A percentile compares a stretch with the other conserved stretches of the same genome.
Conservation (phyloP, 2,329 filamentous ascomycete genomes). For the Aspergillus neotritici region DNA sequence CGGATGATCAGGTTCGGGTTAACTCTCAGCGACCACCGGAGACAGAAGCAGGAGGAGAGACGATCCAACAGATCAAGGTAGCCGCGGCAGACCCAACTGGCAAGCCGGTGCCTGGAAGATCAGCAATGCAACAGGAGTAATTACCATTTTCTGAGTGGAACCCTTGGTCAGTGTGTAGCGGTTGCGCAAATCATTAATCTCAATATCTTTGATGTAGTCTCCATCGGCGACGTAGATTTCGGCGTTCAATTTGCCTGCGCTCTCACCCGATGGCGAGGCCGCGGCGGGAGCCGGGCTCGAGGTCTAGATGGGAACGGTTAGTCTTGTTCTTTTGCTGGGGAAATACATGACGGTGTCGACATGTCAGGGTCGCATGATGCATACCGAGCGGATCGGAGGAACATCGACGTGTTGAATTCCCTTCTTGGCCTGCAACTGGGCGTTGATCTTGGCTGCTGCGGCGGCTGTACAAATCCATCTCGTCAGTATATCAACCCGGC, state of each 20-base stretch:
- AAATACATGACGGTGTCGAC: background rate
- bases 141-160: conserved; percentile 99
- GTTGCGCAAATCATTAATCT: conserved; percentile 96
- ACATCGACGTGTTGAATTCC: conserved; percentile 87
- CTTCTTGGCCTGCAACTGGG: conserved; percentile 76
- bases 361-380: conserved; percentile 17
- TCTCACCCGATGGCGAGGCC: conserved; percentile 46
- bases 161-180: conserved; percentile 96
- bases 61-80: conserved; percentile 28
- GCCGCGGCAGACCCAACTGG: conserved; percentile 35
- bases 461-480: conserved; percentile 55
- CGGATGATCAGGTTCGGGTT: conserved; percentile 54
- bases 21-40: conserved; percentile 63
- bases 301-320: conserved; percentile 26
- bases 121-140: conserved; percentile 68
- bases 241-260: conserved; percentile 62
- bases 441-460: conserved; percentile 82
- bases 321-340: background rate
- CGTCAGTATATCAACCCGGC: conserved; percentile 6
- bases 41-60: conserved; percentile 23
- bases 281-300: conserved; percentile 52
- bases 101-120: conserved; percentile 49
- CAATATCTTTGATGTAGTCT: conserved; percentile 97
- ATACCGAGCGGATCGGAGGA: conserved; percentile 65
- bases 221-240: conserved; percentile 94